These are phyloP conservation scores for Brachypodium distachyon DNA, from an alignment of 202 grass and related monocot genomes.

Conservation along the genomic window DNA sequence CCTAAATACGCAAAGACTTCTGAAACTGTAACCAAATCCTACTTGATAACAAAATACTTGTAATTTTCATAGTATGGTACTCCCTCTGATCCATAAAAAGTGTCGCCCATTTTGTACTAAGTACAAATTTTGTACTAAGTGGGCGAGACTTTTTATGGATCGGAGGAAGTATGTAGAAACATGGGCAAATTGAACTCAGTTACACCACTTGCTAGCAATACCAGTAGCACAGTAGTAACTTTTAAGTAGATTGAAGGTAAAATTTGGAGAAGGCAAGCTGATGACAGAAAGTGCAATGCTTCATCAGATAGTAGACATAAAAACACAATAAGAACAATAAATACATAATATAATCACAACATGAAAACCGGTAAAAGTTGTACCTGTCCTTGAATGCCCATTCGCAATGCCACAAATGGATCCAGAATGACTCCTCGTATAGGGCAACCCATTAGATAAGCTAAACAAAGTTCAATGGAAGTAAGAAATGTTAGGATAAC, in stretches of 20 bases:
- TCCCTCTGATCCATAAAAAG: too few species aligned
- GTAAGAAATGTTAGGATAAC: neutral
- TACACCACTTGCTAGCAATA: neutral
- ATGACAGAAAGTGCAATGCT: neutral
- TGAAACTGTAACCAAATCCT: neutral
- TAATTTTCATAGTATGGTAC: neutral
- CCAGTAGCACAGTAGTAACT: neutral
- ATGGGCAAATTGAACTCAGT: neutral
- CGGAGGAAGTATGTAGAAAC: neutral
- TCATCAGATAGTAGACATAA: neutral
- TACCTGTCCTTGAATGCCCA: constrained; percentile 98
- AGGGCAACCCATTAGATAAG: constrained; percentile 93
- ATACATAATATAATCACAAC: neutral
- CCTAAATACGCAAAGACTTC: neutral
- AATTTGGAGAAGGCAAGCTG: neutral
- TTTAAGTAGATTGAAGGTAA: neutral
- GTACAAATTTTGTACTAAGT: too few species aligned
- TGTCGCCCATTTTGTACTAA: too few species aligned
- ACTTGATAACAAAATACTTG: neutral
- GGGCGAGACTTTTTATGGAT: too few species aligned
- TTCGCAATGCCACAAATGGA: constrained; percentile 84
- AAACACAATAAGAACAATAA: neutral
- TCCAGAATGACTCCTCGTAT: constrained; percentile 96
- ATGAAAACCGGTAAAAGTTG: neutral
- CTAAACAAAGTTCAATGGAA: constrained; percentile 31